A percentile compares a stretch with the other conserved stretches of the same genome.
Evolutionary conservation across 306 rosid genomes (phyloP).

Genomic region (Glycine latifolia): DNA sequence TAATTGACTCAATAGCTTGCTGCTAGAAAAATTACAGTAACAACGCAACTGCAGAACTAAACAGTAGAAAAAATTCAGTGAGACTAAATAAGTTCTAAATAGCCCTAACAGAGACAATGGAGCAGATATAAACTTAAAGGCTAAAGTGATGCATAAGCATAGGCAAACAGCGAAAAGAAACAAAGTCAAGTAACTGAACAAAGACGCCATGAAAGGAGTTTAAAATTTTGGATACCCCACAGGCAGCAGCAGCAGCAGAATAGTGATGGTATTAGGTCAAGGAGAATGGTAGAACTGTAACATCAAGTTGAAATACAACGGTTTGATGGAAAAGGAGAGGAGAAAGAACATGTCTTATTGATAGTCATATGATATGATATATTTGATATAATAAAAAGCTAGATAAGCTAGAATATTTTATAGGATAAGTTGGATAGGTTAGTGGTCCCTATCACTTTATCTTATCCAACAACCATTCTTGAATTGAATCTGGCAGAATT

Average conservation of each 20-base stretch:
- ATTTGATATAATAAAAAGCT: neutral
- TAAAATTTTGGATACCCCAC: neutral
- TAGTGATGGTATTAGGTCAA: neutral
- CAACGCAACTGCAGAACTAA: neutral
- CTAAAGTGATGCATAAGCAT: conserved; percentile 11
- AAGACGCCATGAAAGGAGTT: neutral
- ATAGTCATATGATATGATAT: neutral
- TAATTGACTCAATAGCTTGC: neutral
- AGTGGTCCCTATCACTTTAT: neutral
- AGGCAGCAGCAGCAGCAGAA: conserved; percentile 8
- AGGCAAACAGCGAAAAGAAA: neutral
- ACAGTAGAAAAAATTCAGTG: neutral
- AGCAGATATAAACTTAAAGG: neutral
- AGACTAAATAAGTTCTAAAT: conserved; percentile 13
- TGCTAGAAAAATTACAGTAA: conserved; percentile 8
- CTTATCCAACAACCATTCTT: conserved; percentile 15
- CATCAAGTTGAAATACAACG: conserved; percentile 21
- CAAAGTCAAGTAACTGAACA: neutral
- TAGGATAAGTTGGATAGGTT: conserved; percentile 1
- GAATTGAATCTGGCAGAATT: neutral
- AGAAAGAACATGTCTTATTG: neutral
- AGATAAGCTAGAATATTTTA: neutral
- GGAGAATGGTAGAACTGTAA: conserved; percentile 18
- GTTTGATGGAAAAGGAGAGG: conserved; percentile 15
- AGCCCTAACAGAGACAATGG: neutral